A percentile compares a stretch with the other conserved stretches of the same genome.
Conservation (phyloP, 116 monocot genomes). For the Zostera marina region DNA sequence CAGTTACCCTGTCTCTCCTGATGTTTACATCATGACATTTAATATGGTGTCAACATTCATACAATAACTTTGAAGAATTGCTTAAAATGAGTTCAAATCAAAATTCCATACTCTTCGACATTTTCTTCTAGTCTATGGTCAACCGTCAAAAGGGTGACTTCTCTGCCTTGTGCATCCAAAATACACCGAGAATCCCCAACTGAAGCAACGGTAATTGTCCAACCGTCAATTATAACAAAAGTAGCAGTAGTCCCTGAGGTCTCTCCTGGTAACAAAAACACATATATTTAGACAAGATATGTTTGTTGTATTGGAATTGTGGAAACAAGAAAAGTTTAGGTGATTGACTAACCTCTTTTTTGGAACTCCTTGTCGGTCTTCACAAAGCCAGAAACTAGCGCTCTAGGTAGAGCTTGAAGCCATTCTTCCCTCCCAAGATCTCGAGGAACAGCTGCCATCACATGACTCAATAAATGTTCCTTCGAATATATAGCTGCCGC, state of each 20-base stretch:
- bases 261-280: conserved; percentile 38
- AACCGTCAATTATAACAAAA: conserved; percentile 88
- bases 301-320: too few relatives aligned
- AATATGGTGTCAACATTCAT: conserved; percentile 1
- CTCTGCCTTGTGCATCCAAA: conserved; percentile 67
- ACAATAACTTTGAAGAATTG: neutral
- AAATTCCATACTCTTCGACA: conserved; percentile 61
- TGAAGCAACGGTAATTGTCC: conserved; percentile 94
- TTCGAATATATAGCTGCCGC: conserved; percentile 47
- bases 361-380: conserved; percentile 69
- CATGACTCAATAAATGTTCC: conserved; percentile 47
- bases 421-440: conserved; percentile 48
- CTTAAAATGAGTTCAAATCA: neutral
- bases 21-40: neutral
- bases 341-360: conserved; percentile 6
- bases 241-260: conserved; percentile 98
- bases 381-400: conserved; percentile 57
- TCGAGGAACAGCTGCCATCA: conserved; percentile 41
- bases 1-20: conserved; percentile 90
- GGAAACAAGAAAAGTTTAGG: neutral
- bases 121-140: conserved; percentile 98
- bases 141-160: conserved; percentile 76
- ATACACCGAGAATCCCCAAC: conserved; percentile 97
- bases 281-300: neutral
- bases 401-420: conserved; percentile 49